Conservation (phyloP, 1,284 basidiomycete genomes). For the Sanghuangporus baumii region DNA sequence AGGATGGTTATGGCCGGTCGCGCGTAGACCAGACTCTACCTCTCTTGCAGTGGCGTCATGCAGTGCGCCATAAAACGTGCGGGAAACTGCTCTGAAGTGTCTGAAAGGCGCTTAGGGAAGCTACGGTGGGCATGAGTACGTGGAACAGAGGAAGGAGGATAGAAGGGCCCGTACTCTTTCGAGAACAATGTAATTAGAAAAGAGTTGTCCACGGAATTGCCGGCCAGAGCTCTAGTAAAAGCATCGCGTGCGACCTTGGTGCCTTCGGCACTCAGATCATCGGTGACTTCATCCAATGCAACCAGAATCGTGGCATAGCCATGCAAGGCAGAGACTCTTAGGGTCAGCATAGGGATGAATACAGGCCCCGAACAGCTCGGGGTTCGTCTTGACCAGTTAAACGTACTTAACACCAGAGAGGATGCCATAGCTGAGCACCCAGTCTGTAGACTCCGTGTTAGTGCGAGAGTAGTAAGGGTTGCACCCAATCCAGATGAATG, state of each 20-base stretch:
- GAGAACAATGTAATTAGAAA: conserved; percentile 26
- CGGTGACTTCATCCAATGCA: conserved; percentile 64
- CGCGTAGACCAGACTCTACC: conserved; percentile 32
- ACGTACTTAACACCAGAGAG: conserved; percentile 55
- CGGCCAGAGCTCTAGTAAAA: conserved; percentile 48
- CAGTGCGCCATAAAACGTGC: conserved; percentile 32
- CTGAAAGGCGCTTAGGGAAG: not conserved
- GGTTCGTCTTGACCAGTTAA: conserved; percentile 52
- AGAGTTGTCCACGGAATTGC: conserved; percentile 46
- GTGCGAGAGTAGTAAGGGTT: conserved; percentile 54
- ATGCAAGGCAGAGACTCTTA: conserved; percentile 55
- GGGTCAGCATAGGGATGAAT: conserved; percentile 54
- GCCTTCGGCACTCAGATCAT: conserved; percentile 54
- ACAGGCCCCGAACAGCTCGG: conserved; percentile 57
- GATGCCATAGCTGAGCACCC: conserved; percentile 56
- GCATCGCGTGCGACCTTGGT: conserved; percentile 48
- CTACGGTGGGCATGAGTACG: not conserved
- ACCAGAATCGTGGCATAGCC: conserved; percentile 67
- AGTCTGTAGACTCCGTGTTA: conserved; percentile 48
- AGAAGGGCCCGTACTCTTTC: not conserved
- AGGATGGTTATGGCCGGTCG: conserved; percentile 28
- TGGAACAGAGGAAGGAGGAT: not conserved
- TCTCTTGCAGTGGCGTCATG: conserved; percentile 30
- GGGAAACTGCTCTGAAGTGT: not conserved
- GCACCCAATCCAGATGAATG: conserved; percentile 15